Evolutionary conservation across 192 early-diverging fungal genomes (phyloP), one percentile per base, ranked within the genome.

Genomic region (Dissophora ornata): DNA sequence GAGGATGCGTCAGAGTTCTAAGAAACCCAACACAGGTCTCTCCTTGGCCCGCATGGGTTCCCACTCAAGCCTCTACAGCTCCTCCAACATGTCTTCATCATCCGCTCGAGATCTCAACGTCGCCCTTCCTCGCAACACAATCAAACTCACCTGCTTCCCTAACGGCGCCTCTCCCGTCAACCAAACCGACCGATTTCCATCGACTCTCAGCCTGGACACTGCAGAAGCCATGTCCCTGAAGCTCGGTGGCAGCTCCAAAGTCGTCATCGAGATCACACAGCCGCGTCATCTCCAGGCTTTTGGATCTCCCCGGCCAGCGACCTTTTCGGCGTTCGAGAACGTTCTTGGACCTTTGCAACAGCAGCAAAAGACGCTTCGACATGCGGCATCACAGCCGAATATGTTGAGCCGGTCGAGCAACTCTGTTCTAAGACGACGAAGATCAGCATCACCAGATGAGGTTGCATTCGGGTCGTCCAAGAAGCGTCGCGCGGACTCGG

Each of bases 211-310:
- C 26, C 69, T 71, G 1, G 53, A 71, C 16, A 28, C 59, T 1
- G 36, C 60, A 1, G 58, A 67, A n/a, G 71, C 63, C 5, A 47
- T 75, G 18, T 57, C 56, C 3, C 24, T 75, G 57, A 41, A 54
- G n/a, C 30, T 75, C 10, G 15, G 57, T 15, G 47, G 66, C 38
- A 66, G 56, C 29, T 75, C 71, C 49, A 75, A 75, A 21, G 38
- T 75, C 24, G 62, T 75, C 4, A 75, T 75, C 41, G 71, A 75
- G 44, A 75, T 75, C 29, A 60, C 71, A 13, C 71, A 75, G 28
- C 63, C 71, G 2, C 48, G 45, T 0, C 19, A 41, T 22, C 25
- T 52, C 7, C 69, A 49, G 44, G 54, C 62, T 0, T 74, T 61
- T 30, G 41, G 47, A 11, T 56, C 55, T 5, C 38, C 52, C 8